A percentile compares a stretch with the other conserved stretches of the same genome.
Evolutionary conservation across 2,329 filamentous ascomycete species (phyloP).

Genomic region (Neonectria punicea): DNA sequence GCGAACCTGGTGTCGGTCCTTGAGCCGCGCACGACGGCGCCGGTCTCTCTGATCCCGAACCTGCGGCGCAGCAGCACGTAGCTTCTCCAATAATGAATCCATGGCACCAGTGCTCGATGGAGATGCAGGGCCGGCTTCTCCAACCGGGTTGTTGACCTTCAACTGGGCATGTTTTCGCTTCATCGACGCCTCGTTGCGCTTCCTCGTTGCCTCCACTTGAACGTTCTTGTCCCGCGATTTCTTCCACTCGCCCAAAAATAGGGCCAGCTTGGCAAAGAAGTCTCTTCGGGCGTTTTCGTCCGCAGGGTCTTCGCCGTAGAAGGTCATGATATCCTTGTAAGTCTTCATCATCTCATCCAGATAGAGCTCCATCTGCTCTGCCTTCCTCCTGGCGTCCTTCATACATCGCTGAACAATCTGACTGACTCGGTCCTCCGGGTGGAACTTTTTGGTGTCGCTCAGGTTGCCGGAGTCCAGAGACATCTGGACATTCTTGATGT

Average conservation of each 20-base stretch:
- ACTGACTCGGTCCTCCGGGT: slow-evolving; percentile 93
- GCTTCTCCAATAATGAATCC: slow-evolving; percentile 94
- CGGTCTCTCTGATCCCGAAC: slow-evolving; percentile 89
- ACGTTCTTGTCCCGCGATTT: slow-evolving; percentile 95
- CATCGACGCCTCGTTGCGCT: slow-evolving; percentile 90
- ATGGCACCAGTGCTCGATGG: slow-evolving; percentile 88
- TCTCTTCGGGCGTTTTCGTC: slow-evolving; percentile 95
- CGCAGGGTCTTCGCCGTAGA: slow-evolving; percentile 92
- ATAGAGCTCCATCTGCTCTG: slow-evolving; percentile 94
- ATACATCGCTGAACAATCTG: slow-evolving; percentile 92
- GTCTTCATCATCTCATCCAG: slow-evolving; percentile 91
- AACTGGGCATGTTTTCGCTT: slow-evolving; percentile 85
- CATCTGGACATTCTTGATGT: slow-evolving; percentile 91
- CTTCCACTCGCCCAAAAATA: slow-evolving; percentile 95
- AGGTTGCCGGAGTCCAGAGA: slow-evolving; percentile 94
- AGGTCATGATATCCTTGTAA: slow-evolving; percentile 95
- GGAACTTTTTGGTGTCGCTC: slow-evolving; percentile 97
- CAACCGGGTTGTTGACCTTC: slow-evolving; percentile 65
- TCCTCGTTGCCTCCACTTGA: slow-evolving; percentile 80
- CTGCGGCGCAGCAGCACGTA: slow-evolving; percentile 92
- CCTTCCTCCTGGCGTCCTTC: slow-evolving; percentile 96
- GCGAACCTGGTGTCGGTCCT: slow-evolving; percentile 90
- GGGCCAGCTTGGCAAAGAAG: slow-evolving; percentile 93
- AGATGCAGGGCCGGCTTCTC: slow-evolving; percentile 66
- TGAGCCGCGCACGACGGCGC: slow-evolving; percentile 84